phyloP scores from a whole-genome alignment of 345 rosid genomes.

The Capsella bursapastoris region DNA sequence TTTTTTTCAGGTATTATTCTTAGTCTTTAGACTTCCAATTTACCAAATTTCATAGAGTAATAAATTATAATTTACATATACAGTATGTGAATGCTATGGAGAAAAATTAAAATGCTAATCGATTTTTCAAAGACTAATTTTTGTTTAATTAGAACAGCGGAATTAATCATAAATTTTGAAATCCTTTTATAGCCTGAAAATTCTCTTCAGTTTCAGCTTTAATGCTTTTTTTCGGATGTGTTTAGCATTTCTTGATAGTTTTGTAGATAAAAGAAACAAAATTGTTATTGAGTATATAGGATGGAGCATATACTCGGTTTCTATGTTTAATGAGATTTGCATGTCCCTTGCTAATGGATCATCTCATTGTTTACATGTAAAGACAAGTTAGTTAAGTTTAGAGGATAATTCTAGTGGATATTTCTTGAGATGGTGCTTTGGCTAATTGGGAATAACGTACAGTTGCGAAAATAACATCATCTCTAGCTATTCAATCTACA shows the following conservation, averaged over 20 bases:
- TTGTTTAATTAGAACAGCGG: background rate
- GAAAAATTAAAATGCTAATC: background rate
- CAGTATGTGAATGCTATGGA: background rate
- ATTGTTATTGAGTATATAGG: background rate
- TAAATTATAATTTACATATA: background rate
- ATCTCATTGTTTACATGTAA: background rate
- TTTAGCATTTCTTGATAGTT: background rate
- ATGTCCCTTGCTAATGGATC: background rate
- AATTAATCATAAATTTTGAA: background rate
- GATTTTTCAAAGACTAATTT: background rate
- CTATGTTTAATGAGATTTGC: background rate
- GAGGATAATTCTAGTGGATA: background rate
- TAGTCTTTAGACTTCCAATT: background rate
- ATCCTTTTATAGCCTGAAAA: background rate
- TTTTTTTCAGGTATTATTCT: background rate
- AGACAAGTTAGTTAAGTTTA: background rate
- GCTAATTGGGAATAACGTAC: background rate
- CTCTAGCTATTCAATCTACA: background rate
- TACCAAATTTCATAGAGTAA: background rate
- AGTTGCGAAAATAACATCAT: background rate
- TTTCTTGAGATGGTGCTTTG: background rate
- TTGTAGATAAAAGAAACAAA: background rate
- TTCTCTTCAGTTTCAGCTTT: too few species aligned
- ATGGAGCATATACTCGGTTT: background rate
- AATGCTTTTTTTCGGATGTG: background rate